Base-by-base conservation (phyloP, 176 grass and related monocot genomes). In the Aegilops bicornis region DNA sequence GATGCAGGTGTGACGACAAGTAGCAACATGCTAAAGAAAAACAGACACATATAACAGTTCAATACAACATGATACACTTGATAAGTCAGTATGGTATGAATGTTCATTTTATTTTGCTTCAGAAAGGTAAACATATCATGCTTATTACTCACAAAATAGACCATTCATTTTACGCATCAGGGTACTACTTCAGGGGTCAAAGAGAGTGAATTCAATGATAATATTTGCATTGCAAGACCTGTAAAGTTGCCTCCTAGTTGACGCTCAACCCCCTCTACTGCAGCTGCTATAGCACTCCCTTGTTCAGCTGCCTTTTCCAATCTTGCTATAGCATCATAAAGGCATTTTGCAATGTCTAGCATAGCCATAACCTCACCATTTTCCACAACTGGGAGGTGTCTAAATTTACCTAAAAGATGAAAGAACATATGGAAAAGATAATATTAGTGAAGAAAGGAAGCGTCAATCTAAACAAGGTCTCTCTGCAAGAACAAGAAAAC, bases 331-430 rank as follows among this genome's bases (percentile, higher is more conserved):
- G 94, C 97, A 69, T 96, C 97, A 89, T 96, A 99, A 45, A 99
- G 90, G 78, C 94, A 99, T 87, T 93, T 99, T 59, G 97, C 93
- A 80, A 99, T 99, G 86, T 99, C 97, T 31, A 99, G 89, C 94
- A 99, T 99, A 37, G 94, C 97, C 94, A 96, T 93, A 79, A 99
- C 97, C 90, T 99, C 97, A 73, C 92, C 94, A 90, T 96, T 99
- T 87, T 99, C 97, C 37, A 99, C 97, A 47, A 99, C 97, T 25
- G 94, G 97, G 85, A 99, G 94, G 91, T 99, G 97, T 85, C 97
- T 96, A 90, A 96, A 99, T 93, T 99, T 99, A 27, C 97, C 97
- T 99, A 85, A 82, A 85, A 94, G 47, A 89, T 70, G 77, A 60
- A 82, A 77, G 29, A 84, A 84, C 58, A 83, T 42, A 31, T 74